Evolutionary conservation across 2,329 filamentous ascomycete genomes (phyloP), one percentile per base, ranked within the genome.

Genomic region (Amylocarpus encephaloides): DNA sequence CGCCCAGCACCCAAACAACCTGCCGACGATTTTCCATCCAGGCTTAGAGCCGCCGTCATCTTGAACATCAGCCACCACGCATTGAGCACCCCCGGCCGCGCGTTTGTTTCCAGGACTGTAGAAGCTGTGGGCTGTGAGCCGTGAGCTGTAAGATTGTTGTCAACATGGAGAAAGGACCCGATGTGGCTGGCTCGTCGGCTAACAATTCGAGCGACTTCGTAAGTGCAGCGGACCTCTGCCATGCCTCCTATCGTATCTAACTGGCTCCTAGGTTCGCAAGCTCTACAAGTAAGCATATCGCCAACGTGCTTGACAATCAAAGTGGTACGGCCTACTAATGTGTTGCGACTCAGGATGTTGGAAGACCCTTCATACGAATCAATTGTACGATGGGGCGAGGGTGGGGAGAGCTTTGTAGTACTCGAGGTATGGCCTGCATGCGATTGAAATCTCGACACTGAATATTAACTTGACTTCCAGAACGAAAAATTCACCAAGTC

Each of bases 401-500:
- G 91, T 57, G 91, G 90, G 48, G 88, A 96, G 66, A 95, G 90
- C 61, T 98, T 98, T 66, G 92, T 98, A 51, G 94, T 98, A 45
- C 76, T 97, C 48, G 93, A 98, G 81, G 93, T 96, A 77, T 49
- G 76, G 36, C 15, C 13, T 16, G 29, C 26, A 9, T 7, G 11
- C 22, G 26, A 41, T 11, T n/a, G 15, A 29, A 39, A 13, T 7
- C 1, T 12, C 16, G 6, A 32, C 33, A 16, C 16, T 15, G 26
- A 38, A 41, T 49, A 48, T 50, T 64, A 54, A 64, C 58, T 51
- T 49, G 49, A 34, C 43, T 46, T 52, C 22, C 67, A 96, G 92
- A 95, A 94, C 69, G 92, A 97, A 68, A 95, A 95, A 69, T 98
- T 98, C 66, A 97, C 93, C 18, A 95, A 96, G 68, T 86, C 88